Conservation (phyloP, 2,329 filamentous ascomycete genomes). For the Diaporthe vexans region DNA sequence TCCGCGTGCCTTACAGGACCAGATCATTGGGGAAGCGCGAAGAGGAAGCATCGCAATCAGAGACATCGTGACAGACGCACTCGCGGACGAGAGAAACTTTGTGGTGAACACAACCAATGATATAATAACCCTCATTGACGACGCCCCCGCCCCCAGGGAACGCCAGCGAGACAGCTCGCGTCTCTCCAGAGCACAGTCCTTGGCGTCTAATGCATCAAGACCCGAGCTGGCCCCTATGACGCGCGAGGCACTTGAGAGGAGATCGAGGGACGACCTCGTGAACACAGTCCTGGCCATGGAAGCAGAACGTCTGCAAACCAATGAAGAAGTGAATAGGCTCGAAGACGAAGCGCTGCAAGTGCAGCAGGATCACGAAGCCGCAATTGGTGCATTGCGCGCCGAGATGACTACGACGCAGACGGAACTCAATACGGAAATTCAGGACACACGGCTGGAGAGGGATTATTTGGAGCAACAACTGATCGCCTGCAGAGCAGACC, state of each 20-base stretch:
- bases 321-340: not conserved
- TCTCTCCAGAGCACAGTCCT: not conserved
- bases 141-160: not conserved
- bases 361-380: not conserved
- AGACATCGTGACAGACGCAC: not conserved
- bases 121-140: conserved; percentile 5
- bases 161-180: conserved; percentile 4
- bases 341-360: not conserved
- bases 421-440: too few species aligned
- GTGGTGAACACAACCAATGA: not conserved
- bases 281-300: not conserved
- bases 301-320: not conserved
- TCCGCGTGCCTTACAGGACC: not conserved
- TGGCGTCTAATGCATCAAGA: conserved; percentile 1
- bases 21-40: not conserved
- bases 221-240: not conserved
- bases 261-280: not conserved
- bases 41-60: not conserved
- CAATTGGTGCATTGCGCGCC: too few species aligned
- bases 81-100: conserved; percentile 1
- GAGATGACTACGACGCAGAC: not conserved
- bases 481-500: not conserved
- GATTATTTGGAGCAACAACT: not conserved
- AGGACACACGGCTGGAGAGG: fast-evolving
- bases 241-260: not conserved